Evolutionary conservation across 1,284 basidiomycete species (phyloP).

Genomic region (Gymnopus androsaceus): DNA sequence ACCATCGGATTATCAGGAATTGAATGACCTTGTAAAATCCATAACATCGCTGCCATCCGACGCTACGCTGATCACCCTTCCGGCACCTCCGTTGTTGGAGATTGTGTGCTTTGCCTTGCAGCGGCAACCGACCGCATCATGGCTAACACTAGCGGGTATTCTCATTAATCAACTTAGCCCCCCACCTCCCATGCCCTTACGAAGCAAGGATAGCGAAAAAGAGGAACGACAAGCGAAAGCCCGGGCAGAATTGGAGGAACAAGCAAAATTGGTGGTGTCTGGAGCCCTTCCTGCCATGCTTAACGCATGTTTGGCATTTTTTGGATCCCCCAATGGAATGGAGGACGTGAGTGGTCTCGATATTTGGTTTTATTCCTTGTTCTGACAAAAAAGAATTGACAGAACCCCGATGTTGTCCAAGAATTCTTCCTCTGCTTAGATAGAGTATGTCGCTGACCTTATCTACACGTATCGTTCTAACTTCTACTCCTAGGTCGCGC

Average conservation of each 20-base stretch:
- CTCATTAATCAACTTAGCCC: slow-evolving; percentile 80
- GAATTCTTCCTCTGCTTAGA: slow-evolving; percentile 84
- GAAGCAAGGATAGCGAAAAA: slow-evolving; percentile 32
- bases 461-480: neutral
- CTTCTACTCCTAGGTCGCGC: slow-evolving; percentile 53
- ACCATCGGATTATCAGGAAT: slow-evolving; percentile 45
- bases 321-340: slow-evolving; percentile 52
- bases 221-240: slow-evolving; percentile 37
- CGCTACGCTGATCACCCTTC: slow-evolving; percentile 75
- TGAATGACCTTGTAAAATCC: slow-evolving; percentile 80
- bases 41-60: slow-evolving; percentile 76
- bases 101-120: slow-evolving; percentile 77
- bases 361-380: neutral
- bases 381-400: slow-evolving; percentile 7
- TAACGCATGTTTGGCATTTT: slow-evolving; percentile 56
- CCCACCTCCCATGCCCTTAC: slow-evolving; percentile 51
- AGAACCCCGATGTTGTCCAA: slow-evolving; percentile 90
- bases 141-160: slow-evolving; percentile 80
- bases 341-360: slow-evolving; percentile 53
- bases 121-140: slow-evolving; percentile 75
- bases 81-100: slow-evolving; percentile 75
- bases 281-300: slow-evolving; percentile 61
- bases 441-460: slow-evolving; percentile 44
- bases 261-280: slow-evolving; percentile 49
- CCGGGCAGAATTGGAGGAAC: slow-evolving; percentile 33